Conservation (phyloP, 169 alveolate genomes). For the Perkinsus olseni region DNA sequence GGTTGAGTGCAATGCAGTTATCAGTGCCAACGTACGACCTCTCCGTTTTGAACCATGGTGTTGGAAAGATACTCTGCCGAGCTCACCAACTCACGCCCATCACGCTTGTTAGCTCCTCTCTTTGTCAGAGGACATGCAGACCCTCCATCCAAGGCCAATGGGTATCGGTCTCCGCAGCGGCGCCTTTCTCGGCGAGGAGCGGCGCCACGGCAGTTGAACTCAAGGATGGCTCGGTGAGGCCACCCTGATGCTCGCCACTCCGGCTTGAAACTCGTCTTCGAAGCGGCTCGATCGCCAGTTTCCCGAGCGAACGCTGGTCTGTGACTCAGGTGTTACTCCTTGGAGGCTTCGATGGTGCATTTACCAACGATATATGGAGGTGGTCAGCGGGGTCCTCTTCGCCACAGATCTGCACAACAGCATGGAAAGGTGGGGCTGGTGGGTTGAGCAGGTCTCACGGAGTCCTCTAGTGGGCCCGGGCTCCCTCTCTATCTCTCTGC, state of each 20-base stretch:
- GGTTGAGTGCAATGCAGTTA: not conserved
- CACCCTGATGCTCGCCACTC: too few relatives aligned
- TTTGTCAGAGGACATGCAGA: not conserved
- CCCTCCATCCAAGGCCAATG: not conserved
- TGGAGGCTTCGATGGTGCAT: not conserved
- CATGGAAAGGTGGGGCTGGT: not conserved
- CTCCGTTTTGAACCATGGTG: too few relatives aligned
- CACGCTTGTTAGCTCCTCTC: too few relatives aligned
- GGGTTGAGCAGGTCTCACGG: too few relatives aligned
- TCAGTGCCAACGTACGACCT: not conserved
- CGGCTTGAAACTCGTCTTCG: too few relatives aligned
- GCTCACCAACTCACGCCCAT: too few relatives aligned
- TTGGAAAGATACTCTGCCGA: too few relatives aligned
- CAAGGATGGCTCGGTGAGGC: not conserved
- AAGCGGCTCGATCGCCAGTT: too few relatives aligned
- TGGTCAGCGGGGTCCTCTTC: not conserved
- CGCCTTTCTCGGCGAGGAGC: not conserved
- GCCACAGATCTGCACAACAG: not conserved
- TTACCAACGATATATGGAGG: not conserved
- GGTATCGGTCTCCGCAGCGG: not conserved
- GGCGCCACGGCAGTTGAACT: not conserved
- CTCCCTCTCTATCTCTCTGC: too few relatives aligned
- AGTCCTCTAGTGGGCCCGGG: too few relatives aligned
- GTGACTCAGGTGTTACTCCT: not conserved
- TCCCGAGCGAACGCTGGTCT: too few relatives aligned